These are phyloP conservation scores for Yamadazyma insecticola DNA, from an alignment of 805 yeast species.

Conservation along the genomic window DNA sequence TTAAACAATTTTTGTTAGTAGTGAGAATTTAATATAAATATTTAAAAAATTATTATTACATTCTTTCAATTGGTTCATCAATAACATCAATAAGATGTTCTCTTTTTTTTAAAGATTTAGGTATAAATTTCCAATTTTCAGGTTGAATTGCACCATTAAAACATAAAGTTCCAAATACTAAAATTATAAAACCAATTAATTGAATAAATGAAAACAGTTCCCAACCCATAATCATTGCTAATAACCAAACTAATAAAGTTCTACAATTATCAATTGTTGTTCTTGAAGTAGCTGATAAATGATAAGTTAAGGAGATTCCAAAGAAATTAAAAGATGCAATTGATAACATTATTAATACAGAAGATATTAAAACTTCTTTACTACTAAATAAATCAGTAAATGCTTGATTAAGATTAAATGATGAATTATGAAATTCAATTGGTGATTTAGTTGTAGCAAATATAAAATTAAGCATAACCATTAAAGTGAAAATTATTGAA, in stretches of 20 bases:
- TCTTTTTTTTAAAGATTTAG: constrained; percentile 34
- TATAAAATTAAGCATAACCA: constrained; percentile 41
- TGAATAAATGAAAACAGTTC: constrained; percentile 63
- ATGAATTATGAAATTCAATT: constrained; percentile 39
- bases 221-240: constrained; percentile 71
- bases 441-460: constrained; percentile 30
- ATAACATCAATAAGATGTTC: constrained; percentile 19
- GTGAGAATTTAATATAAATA: neutral
- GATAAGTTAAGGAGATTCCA: constrained; percentile 65
- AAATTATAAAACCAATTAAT: constrained; percentile 53
- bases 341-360: constrained; percentile 64
- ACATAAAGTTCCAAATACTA: constrained; percentile 69
- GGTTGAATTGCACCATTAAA: constrained; percentile 67
- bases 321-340: constrained; percentile 69
- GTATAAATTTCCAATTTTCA: constrained; percentile 44
- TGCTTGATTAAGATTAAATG: constrained; percentile 53
- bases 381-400: constrained; percentile 45
- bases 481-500: constrained; percentile 35
- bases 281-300: constrained; percentile 69
- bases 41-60: too few species aligned
- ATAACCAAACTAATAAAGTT: constrained; percentile 70
- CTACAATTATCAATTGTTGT: constrained; percentile 77
- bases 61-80: constrained; percentile 28
- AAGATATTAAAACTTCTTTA: constrained; percentile 42
- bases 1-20: neutral